These are phyloP conservation scores for Penicillium roqueforti DNA, from an alignment of 495 filamentous ascomycete species.

Conservation along the genomic window DNA sequence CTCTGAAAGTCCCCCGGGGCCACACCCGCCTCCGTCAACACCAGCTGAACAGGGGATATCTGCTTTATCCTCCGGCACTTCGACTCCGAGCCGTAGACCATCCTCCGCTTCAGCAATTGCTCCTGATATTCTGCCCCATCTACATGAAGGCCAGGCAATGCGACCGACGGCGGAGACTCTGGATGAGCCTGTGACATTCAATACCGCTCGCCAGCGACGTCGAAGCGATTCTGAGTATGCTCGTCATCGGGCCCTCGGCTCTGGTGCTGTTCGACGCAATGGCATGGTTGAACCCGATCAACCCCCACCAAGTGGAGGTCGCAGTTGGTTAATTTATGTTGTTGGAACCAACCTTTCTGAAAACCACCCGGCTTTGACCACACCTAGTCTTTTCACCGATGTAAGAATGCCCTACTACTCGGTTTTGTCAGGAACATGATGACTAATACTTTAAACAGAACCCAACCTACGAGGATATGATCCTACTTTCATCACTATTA, in stretches of 20 bases:
- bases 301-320: conserved; percentile 43
- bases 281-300: conserved; percentile 65
- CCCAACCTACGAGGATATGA: conserved; percentile 78
- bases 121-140: conserved; percentile 31
- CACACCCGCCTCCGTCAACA: conserved; percentile 64
- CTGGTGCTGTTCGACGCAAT: conserved; percentile 60
- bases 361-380: conserved; percentile 72
- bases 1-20: conserved; percentile 58
- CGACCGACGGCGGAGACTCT: conserved; percentile 31
- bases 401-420: conserved; percentile 32
- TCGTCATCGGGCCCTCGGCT: conserved; percentile 55
- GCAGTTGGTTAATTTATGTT: conserved; percentile 78
- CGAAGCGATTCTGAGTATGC: conserved; percentile 61
- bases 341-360: conserved; percentile 73
- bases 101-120: conserved; percentile 50
- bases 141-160: conserved; percentile 31
- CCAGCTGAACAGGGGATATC: conserved; percentile 61
- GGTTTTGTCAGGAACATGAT: neutral
- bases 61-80: conserved; percentile 53
- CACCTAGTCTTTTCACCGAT: conserved; percentile 73
- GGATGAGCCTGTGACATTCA: conserved; percentile 25
- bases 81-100: conserved; percentile 51
- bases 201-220: conserved; percentile 48
- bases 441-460: conserved; percentile 42
- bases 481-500: conserved; percentile 64